phyloP scores from a whole-genome alignment of 805 yeast species.

The Metschnikowia henanensis region DNA sequence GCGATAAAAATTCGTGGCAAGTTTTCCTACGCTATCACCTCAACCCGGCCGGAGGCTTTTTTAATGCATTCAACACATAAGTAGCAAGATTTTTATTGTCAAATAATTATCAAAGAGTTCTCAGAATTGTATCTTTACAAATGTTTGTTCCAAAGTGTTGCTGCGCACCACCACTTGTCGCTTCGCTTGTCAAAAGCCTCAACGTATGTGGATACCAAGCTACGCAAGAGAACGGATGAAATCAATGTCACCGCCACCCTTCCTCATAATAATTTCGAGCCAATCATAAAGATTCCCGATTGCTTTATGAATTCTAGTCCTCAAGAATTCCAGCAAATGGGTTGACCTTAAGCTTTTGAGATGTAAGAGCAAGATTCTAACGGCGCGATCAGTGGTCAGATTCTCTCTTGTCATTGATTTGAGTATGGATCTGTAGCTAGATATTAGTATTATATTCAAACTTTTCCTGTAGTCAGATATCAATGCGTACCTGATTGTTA shows the following conservation, averaged over 20 bases:
- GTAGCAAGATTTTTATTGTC: no score
- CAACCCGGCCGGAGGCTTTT: no score
- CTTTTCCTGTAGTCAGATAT: background rate
- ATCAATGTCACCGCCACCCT: slow-evolving; percentile 8
- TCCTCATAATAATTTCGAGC: slow-evolving; percentile 5
- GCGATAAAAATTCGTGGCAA: no score
- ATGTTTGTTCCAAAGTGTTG: no score
- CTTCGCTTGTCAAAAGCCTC: no score
- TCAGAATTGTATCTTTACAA: no score
- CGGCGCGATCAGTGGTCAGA: slow-evolving; percentile 4
- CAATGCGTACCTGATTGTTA: slow-evolving; percentile 4
- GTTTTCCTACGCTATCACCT: no score
- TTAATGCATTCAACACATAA: no score
- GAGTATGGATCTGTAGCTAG: slow-evolving; percentile 4
- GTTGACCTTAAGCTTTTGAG: slow-evolving; percentile 6
- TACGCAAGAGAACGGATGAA: slow-evolving; percentile 4
- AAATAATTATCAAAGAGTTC: no score
- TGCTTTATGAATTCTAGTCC: slow-evolving; percentile 1
- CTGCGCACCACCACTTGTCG: no score
- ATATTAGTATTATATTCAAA: background rate
- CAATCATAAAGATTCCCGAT: slow-evolving; percentile 5
- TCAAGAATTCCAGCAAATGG: background rate
- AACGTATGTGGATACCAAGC: no score
- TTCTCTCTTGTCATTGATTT: slow-evolving; percentile 1
- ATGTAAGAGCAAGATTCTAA: slow-evolving; percentile 6